phyloP scores from a whole-genome alignment of 805 yeast species.

The Spathaspora passalidarum region DNA sequence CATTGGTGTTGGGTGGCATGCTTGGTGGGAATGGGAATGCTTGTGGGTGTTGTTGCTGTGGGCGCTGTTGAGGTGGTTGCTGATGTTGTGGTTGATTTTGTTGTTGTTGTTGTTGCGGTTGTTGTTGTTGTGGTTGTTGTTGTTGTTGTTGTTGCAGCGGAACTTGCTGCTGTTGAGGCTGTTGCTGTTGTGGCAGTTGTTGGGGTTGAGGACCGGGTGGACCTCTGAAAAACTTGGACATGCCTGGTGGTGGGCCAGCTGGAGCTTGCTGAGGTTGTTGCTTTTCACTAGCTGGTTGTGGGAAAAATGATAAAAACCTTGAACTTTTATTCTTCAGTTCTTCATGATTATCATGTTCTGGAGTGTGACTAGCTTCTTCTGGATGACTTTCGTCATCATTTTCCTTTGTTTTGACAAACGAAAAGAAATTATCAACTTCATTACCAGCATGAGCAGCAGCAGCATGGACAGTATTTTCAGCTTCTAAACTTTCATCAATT shows the following conservation, averaged over 20 bases:
- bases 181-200: constrained; percentile 1
- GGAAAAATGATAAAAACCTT: constrained; percentile 35
- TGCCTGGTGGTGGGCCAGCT: constrained; percentile 9
- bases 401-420: constrained; percentile 34
- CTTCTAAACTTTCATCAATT: constrained; percentile 11
- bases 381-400: constrained; percentile 6
- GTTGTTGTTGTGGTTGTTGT: constrained; percentile 7
- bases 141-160: constrained; percentile 3
- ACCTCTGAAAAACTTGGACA: constrained; percentile 8
- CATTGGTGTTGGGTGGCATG: constrained; percentile 21
- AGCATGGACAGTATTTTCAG: constrained; percentile 12
- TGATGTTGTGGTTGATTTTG: constrained; percentile 12
- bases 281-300: constrained; percentile 5
- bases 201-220: neutral
- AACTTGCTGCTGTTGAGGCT: constrained; percentile 1
- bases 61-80: constrained; percentile 10
- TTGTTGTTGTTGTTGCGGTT: constrained; percentile 9
- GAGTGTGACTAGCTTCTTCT: constrained; percentile 1
- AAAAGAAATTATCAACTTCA: constrained; percentile 43
- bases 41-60: constrained; percentile 9
- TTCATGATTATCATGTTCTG: constrained; percentile 3
- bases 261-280: neutral
- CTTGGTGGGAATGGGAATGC: neutral
- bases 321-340: constrained; percentile 27
- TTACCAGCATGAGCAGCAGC: constrained; percentile 33